Percentiles rank a stretch among this genome's conserved stretches.
phyloP scores from a whole-genome alignment of 352 stramenopile genomes.

The Globisporangium takayamanum region DNA sequence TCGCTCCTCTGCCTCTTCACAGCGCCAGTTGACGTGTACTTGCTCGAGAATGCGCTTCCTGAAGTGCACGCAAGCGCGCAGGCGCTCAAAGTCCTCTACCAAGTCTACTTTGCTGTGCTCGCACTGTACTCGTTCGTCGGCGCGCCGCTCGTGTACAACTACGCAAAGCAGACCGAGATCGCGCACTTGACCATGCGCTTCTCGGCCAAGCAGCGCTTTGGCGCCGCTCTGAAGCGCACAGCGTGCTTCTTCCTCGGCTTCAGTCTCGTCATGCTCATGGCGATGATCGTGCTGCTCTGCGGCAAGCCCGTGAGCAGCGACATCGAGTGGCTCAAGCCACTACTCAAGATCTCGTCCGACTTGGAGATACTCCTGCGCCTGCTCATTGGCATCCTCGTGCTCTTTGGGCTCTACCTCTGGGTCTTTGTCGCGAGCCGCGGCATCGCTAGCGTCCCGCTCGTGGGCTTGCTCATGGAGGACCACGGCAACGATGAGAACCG shows the following conservation, averaged over 20 bases:
- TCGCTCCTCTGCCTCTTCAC: slow-evolving; percentile 74
- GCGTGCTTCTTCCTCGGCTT: slow-evolving; percentile 68
- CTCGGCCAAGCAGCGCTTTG: slow-evolving; percentile 38
- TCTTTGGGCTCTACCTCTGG: slow-evolving; percentile 76
- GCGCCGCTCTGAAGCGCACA: slow-evolving; percentile 65
- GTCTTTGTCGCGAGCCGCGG: slow-evolving; percentile 62
- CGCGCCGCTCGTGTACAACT: slow-evolving; percentile 75
- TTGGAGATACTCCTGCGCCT: slow-evolving; percentile 65
- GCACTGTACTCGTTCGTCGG: slow-evolving; percentile 61
- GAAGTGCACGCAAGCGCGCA: slow-evolving; percentile 47
- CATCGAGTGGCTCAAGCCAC: slow-evolving; percentile 78
- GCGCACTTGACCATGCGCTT: slow-evolving; percentile 75
- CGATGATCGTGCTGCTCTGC: slow-evolving; percentile 64
- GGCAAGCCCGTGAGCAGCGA: slow-evolving; percentile 70
- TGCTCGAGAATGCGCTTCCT: slow-evolving; percentile 64
- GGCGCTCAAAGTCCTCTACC: slow-evolving; percentile 58
- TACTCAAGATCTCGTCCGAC: slow-evolving; percentile 72
- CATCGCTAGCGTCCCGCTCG: slow-evolving; percentile 64
- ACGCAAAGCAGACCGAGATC: slow-evolving; percentile 79
- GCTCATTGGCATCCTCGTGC: slow-evolving; percentile 61
- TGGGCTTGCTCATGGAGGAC: slow-evolving; percentile 75
- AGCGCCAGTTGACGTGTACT: slow-evolving; percentile 69
- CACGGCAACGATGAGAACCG: slow-evolving; percentile 60
- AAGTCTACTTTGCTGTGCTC: slow-evolving; percentile 59
- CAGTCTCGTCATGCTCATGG: slow-evolving; percentile 54